These are phyloP conservation scores for Citrus cavaleriei DNA, from an alignment of 345 rosid genomes.

Conservation along the genomic window DNA sequence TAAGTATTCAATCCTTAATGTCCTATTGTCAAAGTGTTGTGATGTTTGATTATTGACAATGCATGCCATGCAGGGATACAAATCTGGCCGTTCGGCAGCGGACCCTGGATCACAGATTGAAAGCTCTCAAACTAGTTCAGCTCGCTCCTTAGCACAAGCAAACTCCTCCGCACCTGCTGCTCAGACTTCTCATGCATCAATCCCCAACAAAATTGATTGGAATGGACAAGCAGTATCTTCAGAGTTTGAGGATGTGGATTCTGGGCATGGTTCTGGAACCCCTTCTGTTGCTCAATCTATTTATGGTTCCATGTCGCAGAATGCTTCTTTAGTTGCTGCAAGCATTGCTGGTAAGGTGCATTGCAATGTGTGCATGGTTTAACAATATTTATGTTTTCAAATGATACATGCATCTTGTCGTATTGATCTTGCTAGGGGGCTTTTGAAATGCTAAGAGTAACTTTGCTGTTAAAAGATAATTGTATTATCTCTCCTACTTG, in stretches of 20 bases:
- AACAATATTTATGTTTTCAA: not conserved
- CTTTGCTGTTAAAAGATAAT: not conserved
- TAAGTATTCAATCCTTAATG: slow-evolving; percentile 3
- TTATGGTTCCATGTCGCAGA: slow-evolving; percentile 9
- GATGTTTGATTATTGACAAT: not conserved
- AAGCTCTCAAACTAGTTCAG: slow-evolving; percentile 33
- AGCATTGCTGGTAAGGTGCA: slow-evolving; percentile 31
- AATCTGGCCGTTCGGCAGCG: slow-evolving; percentile 28
- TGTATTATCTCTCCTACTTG: not conserved
- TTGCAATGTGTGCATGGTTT: not conserved
- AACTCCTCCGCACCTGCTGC: slow-evolving; percentile 26
- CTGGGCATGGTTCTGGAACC: slow-evolving; percentile 20
- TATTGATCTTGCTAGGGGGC: not conserved
- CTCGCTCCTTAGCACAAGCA: slow-evolving; percentile 24
- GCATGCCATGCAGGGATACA: slow-evolving; percentile 42
- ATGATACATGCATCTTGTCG: not conserved
- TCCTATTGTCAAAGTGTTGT: not conserved
- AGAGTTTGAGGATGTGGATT: slow-evolving; percentile 39
- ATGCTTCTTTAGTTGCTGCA: slow-evolving; percentile 27
- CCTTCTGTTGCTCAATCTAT: slow-evolving; percentile 18
- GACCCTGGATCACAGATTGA: slow-evolving; percentile 33
- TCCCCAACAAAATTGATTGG: slow-evolving; percentile 30
- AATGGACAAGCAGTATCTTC: slow-evolving; percentile 36
- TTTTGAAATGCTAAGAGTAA: not conserved
- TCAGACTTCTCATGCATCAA: slow-evolving; percentile 31